Base-by-base conservation (phyloP, 345 rosid genomes). In the Citrus sp. region DNA sequence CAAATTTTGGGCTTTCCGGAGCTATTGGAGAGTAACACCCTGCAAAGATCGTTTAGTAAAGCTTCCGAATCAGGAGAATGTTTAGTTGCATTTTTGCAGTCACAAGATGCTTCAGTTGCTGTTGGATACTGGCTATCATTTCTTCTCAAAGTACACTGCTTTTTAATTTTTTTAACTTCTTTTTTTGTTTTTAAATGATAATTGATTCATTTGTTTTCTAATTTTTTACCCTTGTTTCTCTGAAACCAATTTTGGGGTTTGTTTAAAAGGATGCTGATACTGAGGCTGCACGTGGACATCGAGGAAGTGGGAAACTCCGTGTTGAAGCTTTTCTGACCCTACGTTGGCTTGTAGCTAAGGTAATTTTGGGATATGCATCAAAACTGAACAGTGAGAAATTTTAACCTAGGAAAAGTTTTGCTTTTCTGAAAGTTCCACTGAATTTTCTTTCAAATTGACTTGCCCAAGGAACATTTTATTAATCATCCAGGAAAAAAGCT, bases 81-180 rank as follows among this genome's bases (percentile, higher is more conserved):
- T 65, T 90, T 92, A 72, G 85, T 92, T 77, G 86, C 91, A 25
- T 94, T 91, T 91, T 89, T 96, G 77, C 97, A 88, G 84, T 91
- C 97, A 34, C 92, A 88, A 81, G 62, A 84, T 77, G 97, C 98
- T 80, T 85, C 87, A 8, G 87, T 91, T 77, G 97, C 95, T 80
- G 90, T 95, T 74, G 99, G 99, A 72, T 97, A 93, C 85, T 93
- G 96, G 98, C 89, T 95, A 22, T 95, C 99, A 18, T 92, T 92
- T 84, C 94, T 95, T 75, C 93, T 93, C 78, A 85, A 95, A 85
- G 99, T 95, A 87, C 60, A 68, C 56, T 59, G 30, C 28, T 27
- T 9, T 61, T 66, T 18, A 18, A 64, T 2, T 22, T 59, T 59
- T 7, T 22, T n/a, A 8, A 46, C 18, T 46, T 46, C 5, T 0